phyloP scores from a whole-genome alignment of 306 rosid genomes.

The Arachis hypogaea region DNA sequence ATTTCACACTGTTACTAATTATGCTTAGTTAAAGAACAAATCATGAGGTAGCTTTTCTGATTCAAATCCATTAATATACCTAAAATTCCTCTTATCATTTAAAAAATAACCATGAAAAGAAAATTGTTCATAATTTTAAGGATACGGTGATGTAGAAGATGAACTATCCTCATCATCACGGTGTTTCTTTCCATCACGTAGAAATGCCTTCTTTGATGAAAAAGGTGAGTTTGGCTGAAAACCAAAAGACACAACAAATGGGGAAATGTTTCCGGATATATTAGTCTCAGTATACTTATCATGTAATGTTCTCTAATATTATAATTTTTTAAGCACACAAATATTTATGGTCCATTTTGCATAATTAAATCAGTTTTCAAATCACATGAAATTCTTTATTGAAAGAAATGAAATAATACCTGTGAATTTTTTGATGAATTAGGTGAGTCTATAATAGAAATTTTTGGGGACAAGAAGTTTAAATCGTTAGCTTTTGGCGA shows the following conservation, averaged over 20 bases:
- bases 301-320: too few species aligned
- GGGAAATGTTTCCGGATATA: too few species aligned
- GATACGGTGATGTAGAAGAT: slow-evolving; percentile 93
- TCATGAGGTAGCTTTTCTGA: not conserved
- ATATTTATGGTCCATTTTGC: too few species aligned
- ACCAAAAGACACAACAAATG: not conserved
- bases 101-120: slow-evolving; percentile 38
- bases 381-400: slow-evolving; percentile 6
- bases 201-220: slow-evolving; percentile 55
- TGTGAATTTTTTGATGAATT: slow-evolving; percentile 55
- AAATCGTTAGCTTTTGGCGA: slow-evolving; percentile 24
- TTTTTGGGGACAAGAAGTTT: slow-evolving; percentile 50
- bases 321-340: too few species aligned
- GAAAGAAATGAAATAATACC: slow-evolving; percentile 43
- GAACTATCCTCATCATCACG: slow-evolving; percentile 81
- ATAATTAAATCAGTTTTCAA: not conserved
- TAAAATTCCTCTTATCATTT: slow-evolving; percentile 20
- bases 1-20: slow-evolving; percentile 45
- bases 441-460: slow-evolving; percentile 45
- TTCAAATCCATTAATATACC: not conserved
- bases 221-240: slow-evolving; percentile 74
- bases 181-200: slow-evolving; percentile 65
- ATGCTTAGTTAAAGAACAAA: slow-evolving; percentile 62
- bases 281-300: not conserved
- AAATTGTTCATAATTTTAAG: slow-evolving; percentile 45